Conservation (phyloP, 78 protist species). For the Thecamonas trahens region DNA sequence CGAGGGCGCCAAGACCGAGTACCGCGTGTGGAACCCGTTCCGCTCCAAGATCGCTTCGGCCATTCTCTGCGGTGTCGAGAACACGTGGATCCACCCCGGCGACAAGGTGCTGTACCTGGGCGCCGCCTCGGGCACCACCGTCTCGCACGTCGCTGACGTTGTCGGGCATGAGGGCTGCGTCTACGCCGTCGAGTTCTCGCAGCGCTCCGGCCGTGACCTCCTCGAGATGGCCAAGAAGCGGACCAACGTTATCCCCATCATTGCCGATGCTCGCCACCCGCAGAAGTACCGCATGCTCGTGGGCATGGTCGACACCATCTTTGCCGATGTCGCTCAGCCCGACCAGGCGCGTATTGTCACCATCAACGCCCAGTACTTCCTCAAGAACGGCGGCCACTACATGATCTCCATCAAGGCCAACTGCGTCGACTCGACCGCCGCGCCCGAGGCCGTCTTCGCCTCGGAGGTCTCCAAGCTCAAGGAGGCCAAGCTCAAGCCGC, state of each 20-base stretch:
- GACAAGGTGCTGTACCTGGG: slow-evolving; percentile 98
- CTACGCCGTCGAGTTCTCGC: slow-evolving; percentile 99
- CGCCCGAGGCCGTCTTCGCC: slow-evolving; percentile 91
- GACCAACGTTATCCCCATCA: slow-evolving; percentile 97
- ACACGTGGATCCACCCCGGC: slow-evolving; percentile 92
- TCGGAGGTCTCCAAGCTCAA: slow-evolving; percentile 78
- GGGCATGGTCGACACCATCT: slow-evolving; percentile 96
- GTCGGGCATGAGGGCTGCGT: slow-evolving; percentile 97
- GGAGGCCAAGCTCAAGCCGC: slow-evolving; percentile 75
- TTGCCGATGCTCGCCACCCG: slow-evolving; percentile 99
- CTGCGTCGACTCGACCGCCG: slow-evolving; percentile 98
- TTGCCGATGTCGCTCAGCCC: slow-evolving; percentile 99
- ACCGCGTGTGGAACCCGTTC: slow-evolving; percentile 99
- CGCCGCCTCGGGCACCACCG: slow-evolving; percentile 99
- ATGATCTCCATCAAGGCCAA: slow-evolving; percentile 99
- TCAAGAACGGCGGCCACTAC: slow-evolving; percentile 97
- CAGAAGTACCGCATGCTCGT: slow-evolving; percentile 96
- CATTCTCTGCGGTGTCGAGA: slow-evolving; percentile 91
- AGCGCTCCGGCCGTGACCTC: slow-evolving; percentile 97
- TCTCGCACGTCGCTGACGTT: slow-evolving; percentile 97
- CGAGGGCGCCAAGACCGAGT: slow-evolving; percentile 88
- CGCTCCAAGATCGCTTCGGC: slow-evolving; percentile 99
- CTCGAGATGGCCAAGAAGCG: slow-evolving; percentile 96
- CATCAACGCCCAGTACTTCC: slow-evolving; percentile 96
- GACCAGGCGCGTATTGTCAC: slow-evolving; percentile 99